A percentile compares a stretch with the other conserved stretches of the same genome.
phyloP scores from a whole-genome alignment of 306 rosid genomes.

The Arachis stenosperma region DNA sequence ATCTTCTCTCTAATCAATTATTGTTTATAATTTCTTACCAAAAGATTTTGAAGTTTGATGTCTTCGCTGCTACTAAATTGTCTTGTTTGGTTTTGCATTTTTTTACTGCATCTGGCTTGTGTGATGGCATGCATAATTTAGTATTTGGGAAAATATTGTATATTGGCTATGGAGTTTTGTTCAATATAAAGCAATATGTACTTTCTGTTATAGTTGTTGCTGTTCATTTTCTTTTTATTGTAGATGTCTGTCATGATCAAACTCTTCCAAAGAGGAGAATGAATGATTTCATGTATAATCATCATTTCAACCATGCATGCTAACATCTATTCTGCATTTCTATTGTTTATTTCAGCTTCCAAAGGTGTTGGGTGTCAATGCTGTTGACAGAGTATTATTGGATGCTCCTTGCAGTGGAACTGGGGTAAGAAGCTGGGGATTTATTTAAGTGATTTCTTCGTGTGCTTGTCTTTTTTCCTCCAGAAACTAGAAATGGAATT shows the following conservation, averaged over 20 bases:
- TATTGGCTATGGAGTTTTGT: not conserved
- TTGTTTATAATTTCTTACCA: not conserved
- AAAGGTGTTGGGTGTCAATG: constrained; percentile 74
- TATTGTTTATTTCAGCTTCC: constrained; percentile 73
- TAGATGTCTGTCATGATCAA: not conserved
- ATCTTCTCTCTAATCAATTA: constrained; percentile 3
- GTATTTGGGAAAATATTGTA: constrained; percentile 2
- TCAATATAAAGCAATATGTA: not conserved
- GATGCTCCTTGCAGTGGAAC: constrained; percentile 99
- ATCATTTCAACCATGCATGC: not conserved
- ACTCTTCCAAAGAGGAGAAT: not conserved
- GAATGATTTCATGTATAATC: not conserved
- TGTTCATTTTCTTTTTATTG: constrained; percentile 4
- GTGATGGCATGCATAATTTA: not conserved
- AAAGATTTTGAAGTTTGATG: not conserved
- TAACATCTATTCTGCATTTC: constrained; percentile 23
- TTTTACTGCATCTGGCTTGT: constrained; percentile 13
- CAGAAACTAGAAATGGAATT: constrained; percentile 12
- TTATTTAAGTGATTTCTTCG: not conserved
- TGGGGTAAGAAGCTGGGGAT: constrained; percentile 64
- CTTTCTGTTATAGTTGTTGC: not conserved
- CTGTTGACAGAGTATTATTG: constrained; percentile 80
- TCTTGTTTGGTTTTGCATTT: not conserved
- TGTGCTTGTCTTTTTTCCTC: not conserved
- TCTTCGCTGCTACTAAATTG: not conserved